These are phyloP conservation scores for Aspergillus leporis DNA, from an alignment of 495 filamentous ascomycete genomes.

Conservation along the genomic window DNA sequence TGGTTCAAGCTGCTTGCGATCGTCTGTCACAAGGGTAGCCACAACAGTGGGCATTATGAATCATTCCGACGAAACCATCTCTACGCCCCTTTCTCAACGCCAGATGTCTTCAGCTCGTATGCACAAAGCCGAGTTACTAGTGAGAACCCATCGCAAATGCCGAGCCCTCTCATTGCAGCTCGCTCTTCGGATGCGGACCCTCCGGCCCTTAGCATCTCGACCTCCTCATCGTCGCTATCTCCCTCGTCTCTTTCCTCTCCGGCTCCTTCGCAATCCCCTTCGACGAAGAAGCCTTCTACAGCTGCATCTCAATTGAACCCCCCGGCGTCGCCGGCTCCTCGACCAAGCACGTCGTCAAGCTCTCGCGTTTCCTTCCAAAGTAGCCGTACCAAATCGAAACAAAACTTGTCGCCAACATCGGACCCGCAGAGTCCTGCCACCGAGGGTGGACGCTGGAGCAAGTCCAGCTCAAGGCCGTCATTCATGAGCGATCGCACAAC, in stretches of 20 bases:
- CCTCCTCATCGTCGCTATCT: conserved; percentile 41
- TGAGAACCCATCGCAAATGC: conserved; percentile 44
- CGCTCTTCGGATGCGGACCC: conserved; percentile 30
- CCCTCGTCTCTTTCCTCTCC: conserved; percentile 38
- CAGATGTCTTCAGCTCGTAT: conserved; percentile 69
- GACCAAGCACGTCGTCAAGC: conserved; percentile 37
- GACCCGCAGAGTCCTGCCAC: conserved; percentile 32
- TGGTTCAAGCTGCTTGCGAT: conserved; percentile 85
- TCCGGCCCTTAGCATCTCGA: conserved; percentile 32
- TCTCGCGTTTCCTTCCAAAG: conserved; percentile 42
- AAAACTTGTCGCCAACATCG: conserved; percentile 23
- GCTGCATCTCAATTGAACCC: conserved; percentile 22
- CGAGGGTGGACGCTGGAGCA: conserved; percentile 30
- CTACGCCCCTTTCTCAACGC: conserved; percentile 76
- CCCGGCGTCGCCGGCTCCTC: conserved; percentile 34
- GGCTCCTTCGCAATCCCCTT: conserved; percentile 13
- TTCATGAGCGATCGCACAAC: conserved; percentile 23
- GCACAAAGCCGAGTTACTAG: conserved; percentile 60
- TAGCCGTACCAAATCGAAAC: conserved; percentile 34
- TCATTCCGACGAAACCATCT: conserved; percentile 88
- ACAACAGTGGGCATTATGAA: conserved; percentile 97
- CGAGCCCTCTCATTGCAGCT: conserved; percentile 42
- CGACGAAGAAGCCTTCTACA: conserved; percentile 14
- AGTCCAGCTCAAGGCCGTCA: conserved; percentile 27
- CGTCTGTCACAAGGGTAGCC: conserved; percentile 92